Evolutionary conservation across 2,329 filamentous ascomycete genomes (phyloP).

Genomic region (Fusarium newnesense): DNA sequence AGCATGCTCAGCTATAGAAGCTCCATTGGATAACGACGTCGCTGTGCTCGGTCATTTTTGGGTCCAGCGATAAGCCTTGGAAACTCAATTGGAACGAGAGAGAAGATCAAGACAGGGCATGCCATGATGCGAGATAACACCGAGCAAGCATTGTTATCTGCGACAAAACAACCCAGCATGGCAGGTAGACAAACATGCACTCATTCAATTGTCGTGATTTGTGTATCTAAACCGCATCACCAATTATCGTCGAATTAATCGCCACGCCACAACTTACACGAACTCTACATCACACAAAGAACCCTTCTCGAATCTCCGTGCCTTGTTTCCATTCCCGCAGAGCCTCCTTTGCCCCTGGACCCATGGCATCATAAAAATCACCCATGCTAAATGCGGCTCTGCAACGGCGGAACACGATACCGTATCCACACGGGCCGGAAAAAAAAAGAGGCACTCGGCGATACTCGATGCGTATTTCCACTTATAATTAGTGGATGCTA

Average conservation of each 20-base stretch:
- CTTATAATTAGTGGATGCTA: constrained; percentile 10
- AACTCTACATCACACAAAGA: background rate
- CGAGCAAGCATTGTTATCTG: constrained; percentile 12
- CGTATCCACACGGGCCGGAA: constrained; percentile 33
- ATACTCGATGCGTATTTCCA: constrained; percentile 21
- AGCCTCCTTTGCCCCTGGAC: constrained; percentile 26
- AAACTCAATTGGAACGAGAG: constrained; percentile 21
- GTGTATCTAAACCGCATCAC: background rate
- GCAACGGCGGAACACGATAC: constrained; percentile 18
- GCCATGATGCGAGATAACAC: constrained; percentile 18
- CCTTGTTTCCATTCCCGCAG: constrained; percentile 14
- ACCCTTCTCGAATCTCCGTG: background rate
- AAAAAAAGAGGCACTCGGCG: constrained; percentile 15
- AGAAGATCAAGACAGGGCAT: constrained; percentile 11
- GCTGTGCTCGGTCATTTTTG: constrained; percentile 19
- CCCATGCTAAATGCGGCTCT: constrained; percentile 32
- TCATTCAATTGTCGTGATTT: background rate
- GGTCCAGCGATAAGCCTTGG: constrained; percentile 22
- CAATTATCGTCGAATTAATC: background rate
- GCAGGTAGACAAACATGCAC: background rate
- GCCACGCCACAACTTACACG: background rate
- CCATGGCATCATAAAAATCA: background rate
- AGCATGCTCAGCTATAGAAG: constrained; percentile 1
- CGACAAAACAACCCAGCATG: background rate
- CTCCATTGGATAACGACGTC: constrained; percentile 8